These are phyloP conservation scores for Emericellopsis terricola DNA, from an alignment of 495 filamentous ascomycete species.

Conservation along the genomic window DNA sequence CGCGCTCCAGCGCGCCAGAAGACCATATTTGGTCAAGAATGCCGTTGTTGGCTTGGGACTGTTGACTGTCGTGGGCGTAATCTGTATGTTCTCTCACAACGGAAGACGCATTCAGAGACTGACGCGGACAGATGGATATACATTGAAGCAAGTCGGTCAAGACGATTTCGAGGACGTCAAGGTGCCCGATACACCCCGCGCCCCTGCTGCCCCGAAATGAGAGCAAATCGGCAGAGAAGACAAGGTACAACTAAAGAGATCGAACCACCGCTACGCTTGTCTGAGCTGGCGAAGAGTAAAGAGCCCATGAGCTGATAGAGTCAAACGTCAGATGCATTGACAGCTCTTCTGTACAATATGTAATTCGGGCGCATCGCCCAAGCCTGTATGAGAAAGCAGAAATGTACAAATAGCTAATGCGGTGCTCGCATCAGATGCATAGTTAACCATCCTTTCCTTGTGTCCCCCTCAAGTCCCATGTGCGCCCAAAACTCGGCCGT, in stretches of 20 bases:
- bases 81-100: constrained; percentile 40
- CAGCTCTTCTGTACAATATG: no score
- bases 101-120: no score
- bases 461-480: no score
- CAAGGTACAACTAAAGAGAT: neutral
- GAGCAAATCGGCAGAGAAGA: no score
- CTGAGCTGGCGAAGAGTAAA: neutral
- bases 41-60: constrained; percentile 52
- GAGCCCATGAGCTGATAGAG: no score
- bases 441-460: no score
- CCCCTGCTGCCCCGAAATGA: neutral
- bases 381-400: no score
- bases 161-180: constrained; percentile 96
- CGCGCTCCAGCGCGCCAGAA: constrained; percentile 74
- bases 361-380: no score
- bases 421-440: no score
- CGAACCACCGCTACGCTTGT: neutral
- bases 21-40: constrained; percentile 86
- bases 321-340: no score
- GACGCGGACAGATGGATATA: constrained; percentile 57
- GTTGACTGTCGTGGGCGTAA: constrained; percentile 47
- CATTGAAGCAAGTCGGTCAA: constrained; percentile 75
- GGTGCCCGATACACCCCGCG: constrained; percentile 45
- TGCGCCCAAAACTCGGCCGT: no score
- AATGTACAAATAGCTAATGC: no score